Evolutionary conservation across 2,329 filamentous ascomycete species (phyloP).

Genomic region (Basipetospora chlamydospora): DNA sequence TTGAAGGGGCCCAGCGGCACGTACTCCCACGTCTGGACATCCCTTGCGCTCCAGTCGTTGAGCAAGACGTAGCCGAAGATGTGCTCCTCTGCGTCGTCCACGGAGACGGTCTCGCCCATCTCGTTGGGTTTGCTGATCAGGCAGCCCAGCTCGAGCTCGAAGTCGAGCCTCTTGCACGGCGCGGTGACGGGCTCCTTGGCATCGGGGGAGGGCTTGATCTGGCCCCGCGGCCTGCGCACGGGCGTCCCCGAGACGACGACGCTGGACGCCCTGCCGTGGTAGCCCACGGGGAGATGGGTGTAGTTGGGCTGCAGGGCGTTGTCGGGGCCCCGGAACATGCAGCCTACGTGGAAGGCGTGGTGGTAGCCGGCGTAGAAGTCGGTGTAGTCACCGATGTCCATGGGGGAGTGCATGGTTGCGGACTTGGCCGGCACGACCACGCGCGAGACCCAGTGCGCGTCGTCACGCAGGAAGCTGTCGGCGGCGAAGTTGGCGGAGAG

Average conservation of each 20-base stretch:
- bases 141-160: constrained; percentile 57
- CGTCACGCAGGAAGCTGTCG: constrained; percentile 18
- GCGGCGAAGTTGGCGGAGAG: constrained; percentile 33
- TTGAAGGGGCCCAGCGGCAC: constrained; percentile 42
- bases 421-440: constrained; percentile 21
- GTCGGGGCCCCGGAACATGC: constrained; percentile 51
- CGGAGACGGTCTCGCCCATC: neutral
- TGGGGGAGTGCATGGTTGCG: constrained; percentile 46
- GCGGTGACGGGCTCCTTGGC: constrained; percentile 1
- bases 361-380: neutral
- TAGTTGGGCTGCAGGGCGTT: constrained; percentile 59
- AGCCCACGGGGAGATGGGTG: constrained; percentile 57
- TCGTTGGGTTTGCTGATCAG: constrained; percentile 49
- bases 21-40: constrained; percentile 43
- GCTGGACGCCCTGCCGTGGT: constrained; percentile 57
- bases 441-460: constrained; percentile 15
- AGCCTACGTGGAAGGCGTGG: constrained; percentile 9
- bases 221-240: constrained; percentile 51
- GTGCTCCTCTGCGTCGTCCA: constrained; percentile 36
- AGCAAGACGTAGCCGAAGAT: constrained; percentile 52
- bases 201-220: constrained; percentile 26
- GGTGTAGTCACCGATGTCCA: constrained; percentile 2
- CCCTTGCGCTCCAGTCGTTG: constrained; percentile 45
- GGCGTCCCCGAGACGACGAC: constrained; percentile 55
- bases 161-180: constrained; percentile 33